Evolutionary conservation across 208 protist genomes (phyloP).

Genomic region (Acanthamoeba royreba): DNA sequence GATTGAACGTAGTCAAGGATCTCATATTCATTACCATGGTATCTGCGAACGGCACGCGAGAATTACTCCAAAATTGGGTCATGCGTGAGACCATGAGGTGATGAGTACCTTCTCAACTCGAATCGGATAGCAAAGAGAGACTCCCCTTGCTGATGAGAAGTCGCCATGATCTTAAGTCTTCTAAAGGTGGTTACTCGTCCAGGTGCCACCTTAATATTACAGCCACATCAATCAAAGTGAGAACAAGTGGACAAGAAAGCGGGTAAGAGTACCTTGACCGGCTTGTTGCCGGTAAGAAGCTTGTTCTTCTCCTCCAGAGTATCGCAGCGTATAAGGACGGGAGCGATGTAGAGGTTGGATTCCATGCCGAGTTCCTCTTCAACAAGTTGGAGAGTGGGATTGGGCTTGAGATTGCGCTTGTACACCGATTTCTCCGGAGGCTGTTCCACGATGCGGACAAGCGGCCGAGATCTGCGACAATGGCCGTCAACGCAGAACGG

Average conservation of each 20-base stretch:
- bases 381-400: slow-evolving; percentile 54
- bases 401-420: slow-evolving; percentile 69
- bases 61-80: neutral
- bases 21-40: slow-evolving; percentile 54
- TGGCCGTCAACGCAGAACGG: too few relatives aligned
- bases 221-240: neutral
- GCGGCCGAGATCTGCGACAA: neutral
- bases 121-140: slow-evolving; percentile 69
- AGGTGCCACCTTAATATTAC: neutral
- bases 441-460: slow-evolving; percentile 64
- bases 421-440: slow-evolving; percentile 70
- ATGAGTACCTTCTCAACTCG: slow-evolving; percentile 52
- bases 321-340: slow-evolving; percentile 44
- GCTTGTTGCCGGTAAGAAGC: slow-evolving; percentile 57
- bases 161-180: slow-evolving; percentile 63
- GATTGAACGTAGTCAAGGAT: slow-evolving; percentile 47
- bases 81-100: neutral
- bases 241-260: too few relatives aligned
- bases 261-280: too few relatives aligned
- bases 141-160: slow-evolving; percentile 66
- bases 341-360: slow-evolving; percentile 21
- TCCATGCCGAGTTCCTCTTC: slow-evolving; percentile 42
- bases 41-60: neutral
- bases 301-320: slow-evolving; percentile 58
- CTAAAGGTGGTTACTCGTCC: slow-evolving; percentile 55